Conservation (phyloP, 768 basidiomycete species). For the Pisolithus sp. region DNA sequence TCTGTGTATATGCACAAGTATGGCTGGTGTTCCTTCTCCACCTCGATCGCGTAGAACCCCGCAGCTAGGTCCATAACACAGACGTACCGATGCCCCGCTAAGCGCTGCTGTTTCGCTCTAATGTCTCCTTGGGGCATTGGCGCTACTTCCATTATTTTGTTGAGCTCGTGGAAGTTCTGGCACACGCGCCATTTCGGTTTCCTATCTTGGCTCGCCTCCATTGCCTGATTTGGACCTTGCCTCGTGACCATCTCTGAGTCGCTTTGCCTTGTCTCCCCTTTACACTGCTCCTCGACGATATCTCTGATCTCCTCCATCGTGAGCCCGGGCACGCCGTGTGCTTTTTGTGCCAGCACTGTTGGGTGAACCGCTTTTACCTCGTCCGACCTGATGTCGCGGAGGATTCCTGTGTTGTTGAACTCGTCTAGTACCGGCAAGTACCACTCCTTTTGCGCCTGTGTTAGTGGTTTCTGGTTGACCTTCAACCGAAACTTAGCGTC, state of each 20-base stretch:
- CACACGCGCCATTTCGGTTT: constrained; percentile 31
- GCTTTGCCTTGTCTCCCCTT: too few species aligned
- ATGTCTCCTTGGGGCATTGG: constrained; percentile 35
- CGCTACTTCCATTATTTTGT: constrained; percentile 23
- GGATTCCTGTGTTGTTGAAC: constrained; percentile 29
- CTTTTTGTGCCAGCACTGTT: too few species aligned
- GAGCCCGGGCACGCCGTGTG: too few species aligned
- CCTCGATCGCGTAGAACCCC: constrained; percentile 27
- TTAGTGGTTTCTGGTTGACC: constrained; percentile 27
- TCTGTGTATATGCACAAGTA: constrained; percentile 33
- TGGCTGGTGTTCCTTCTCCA: constrained; percentile 10
- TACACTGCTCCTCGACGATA: too few species aligned
- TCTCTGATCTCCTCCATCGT: too few species aligned
- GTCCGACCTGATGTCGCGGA: neutral
- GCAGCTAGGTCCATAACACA: constrained; percentile 33
- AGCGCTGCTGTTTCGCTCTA: constrained; percentile 28
- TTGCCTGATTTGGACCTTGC: too few species aligned
- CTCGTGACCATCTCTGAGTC: too few species aligned
- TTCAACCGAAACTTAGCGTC: constrained; percentile 26
- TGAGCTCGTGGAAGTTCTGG: constrained; percentile 33
- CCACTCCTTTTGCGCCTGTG: constrained; percentile 26
- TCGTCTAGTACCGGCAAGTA: constrained; percentile 27
- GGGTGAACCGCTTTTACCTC: constrained; percentile 7
- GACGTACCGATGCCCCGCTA: constrained; percentile 32
- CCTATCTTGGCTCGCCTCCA: neutral